Evolutionary conservation across 805 yeast genomes (phyloP), one percentile per base, ranked within the genome.

Genomic region (Sugiyamaella marilandica): DNA sequence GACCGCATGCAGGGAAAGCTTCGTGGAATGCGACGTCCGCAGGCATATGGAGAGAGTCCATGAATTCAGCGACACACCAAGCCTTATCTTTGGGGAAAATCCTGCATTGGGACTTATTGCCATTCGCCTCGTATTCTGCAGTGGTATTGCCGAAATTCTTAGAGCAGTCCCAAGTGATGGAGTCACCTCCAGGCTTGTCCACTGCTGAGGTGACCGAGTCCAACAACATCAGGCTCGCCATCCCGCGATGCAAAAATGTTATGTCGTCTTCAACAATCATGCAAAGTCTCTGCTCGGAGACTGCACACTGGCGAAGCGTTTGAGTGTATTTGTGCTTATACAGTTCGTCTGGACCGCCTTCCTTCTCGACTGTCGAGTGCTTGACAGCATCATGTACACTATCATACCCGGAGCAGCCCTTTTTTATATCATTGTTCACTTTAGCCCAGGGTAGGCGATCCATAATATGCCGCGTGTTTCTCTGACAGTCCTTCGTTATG

Each of bases 241-340:
- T 2, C 5, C 43, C 13, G 5, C 19, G 13, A 13, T 39, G 19
- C 14, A 39, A 2, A 39, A 39, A 39, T 5, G 43, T 39, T 3
- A 39, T 39, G 21, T 39, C 43, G 9, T 39, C 43, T 39, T 39
- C 43, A 5, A 39, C 24, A 39, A 39, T 39, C 43, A 39, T 39
- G 24, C 43, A 39, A 13, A 39, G 43, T 19, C 9, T 11, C 5
- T 19, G 3, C 21, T 14, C 24, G 7, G 19, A 16, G 5, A 14
- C 13, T 11, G 43, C 43, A 9, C 43, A 39, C 21, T 39, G 43
- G 5, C 43, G 43, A 39, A 39, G 43, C 14, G 43, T 39, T 10
- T 39, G 43, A 14, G 21, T 24, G 43, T 39, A 39, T 24, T 39
- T 39, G 43, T 16, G 24, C 5, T 16, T 21, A 21, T 39, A 39